phyloP scores from a whole-genome alignment of 805 yeast genomes.

The Yarrowia sp. region DNA sequence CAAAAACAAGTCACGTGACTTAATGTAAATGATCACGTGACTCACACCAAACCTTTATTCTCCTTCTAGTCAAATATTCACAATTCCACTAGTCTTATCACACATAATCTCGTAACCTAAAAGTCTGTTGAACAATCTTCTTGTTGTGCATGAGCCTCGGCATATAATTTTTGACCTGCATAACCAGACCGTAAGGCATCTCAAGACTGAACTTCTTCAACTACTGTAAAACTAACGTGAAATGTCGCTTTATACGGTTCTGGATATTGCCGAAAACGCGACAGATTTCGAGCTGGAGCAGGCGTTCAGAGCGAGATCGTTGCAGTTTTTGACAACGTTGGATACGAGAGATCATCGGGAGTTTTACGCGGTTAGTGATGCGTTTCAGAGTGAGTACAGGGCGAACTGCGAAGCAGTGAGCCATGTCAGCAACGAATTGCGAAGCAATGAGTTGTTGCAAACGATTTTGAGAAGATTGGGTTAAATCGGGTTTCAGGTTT shows the following conservation, averaged over 20 bases:
- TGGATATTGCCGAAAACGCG: constrained; percentile 4
- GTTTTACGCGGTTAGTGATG: constrained; percentile 34
- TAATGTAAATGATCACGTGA: too few species aligned
- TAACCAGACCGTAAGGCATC: too few species aligned
- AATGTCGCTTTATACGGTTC: constrained; percentile 30
- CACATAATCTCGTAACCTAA: constrained; percentile 26
- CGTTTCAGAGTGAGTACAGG: constrained; percentile 31
- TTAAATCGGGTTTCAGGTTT: too few species aligned
- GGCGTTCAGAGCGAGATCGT: constrained; percentile 16
- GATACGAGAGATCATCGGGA: constrained; percentile 27
- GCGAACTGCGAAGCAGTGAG: not conserved
- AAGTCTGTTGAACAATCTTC: not conserved
- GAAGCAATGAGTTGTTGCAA: too few species aligned
- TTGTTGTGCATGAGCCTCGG: not conserved
- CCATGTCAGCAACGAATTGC: not conserved
- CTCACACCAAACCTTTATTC: too few species aligned
- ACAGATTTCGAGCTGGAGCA: constrained; percentile 21
- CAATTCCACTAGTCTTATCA: not conserved
- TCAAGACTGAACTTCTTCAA: too few species aligned
- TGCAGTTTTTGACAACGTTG: constrained; percentile 6
- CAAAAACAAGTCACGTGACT: too few species aligned
- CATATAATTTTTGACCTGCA: not conserved
- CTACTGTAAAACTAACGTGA: too few species aligned
- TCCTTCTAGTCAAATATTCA: too few species aligned
- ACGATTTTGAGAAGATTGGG: too few species aligned